phyloP scores from a whole-genome alignment of 345 rosid genomes.

The Tarenaya hassleriana region DNA sequence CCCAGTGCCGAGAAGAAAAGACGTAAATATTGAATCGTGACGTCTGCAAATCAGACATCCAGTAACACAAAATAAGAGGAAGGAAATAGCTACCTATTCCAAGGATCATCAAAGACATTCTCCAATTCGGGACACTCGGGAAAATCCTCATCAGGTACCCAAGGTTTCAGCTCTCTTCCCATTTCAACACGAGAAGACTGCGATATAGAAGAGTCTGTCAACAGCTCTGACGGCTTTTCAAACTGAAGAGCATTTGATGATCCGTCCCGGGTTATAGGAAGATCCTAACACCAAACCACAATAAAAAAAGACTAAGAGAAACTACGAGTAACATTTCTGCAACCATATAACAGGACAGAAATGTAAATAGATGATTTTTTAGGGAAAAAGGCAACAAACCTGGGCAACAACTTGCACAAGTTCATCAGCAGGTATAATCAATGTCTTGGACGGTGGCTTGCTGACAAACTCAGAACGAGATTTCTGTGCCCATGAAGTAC shows the following conservation, averaged over 20 bases:
- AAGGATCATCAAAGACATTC: constrained; percentile 53
- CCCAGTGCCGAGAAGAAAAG: neutral
- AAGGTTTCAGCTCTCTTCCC: constrained; percentile 72
- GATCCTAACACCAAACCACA: constrained; percentile 46
- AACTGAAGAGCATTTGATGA: constrained; percentile 40
- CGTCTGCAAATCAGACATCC: constrained; percentile 11
- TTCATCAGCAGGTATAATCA: constrained; percentile 71
- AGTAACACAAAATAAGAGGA: constrained; percentile 3
- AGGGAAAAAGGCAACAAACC: constrained; percentile 41
- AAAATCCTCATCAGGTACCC: constrained; percentile 78
- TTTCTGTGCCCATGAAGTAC: constrained; percentile 48
- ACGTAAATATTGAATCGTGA: constrained; percentile 8
- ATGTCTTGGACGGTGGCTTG: constrained; percentile 61
- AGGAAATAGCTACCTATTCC: constrained; percentile 50
- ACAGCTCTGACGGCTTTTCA: constrained; percentile 57
- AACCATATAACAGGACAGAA: neutral
- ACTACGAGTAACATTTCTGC: constrained; percentile 5
- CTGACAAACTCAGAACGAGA: constrained; percentile 42
- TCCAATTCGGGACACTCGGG: constrained; percentile 61
- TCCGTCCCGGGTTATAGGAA: constrained; percentile 60
- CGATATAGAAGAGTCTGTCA: constrained; percentile 78
- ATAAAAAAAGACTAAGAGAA: constrained; percentile 16
- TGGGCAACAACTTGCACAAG: constrained; percentile 88
- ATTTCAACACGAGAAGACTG: constrained; percentile 43
- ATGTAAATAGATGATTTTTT: neutral